Percentiles rank a stretch among this genome's conserved stretches.
Conservation (phyloP, 1,139 yeast species). For the Candida sojae region DNA sequence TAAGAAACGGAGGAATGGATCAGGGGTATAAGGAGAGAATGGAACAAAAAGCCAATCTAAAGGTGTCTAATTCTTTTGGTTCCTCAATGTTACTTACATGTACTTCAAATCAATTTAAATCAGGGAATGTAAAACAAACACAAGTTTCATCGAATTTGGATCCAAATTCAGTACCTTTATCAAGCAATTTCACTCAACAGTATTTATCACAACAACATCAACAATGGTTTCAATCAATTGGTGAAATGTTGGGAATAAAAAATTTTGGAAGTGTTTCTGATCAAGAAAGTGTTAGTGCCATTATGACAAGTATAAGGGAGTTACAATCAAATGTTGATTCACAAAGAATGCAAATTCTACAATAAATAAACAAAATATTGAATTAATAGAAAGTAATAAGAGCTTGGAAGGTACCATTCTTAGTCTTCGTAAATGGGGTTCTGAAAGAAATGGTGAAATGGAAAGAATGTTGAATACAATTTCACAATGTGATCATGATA, state of each 20-base stretch:
- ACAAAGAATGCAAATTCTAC: background rate
- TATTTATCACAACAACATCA: background rate
- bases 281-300: background rate
- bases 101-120: background rate
- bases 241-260: background rate
- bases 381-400: background rate
- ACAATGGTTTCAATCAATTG: background rate
- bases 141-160: background rate
- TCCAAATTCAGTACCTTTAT: background rate
- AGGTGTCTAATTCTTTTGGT: background rate
- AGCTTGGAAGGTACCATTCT: background rate
- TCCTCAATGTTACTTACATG: background rate
- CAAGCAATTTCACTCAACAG: background rate
- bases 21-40: background rate
- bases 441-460: background rate
- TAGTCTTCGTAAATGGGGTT: background rate
- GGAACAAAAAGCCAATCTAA: constrained; percentile 7
- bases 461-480: background rate
- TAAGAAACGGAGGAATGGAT: background rate
- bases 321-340: background rate
- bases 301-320: background rate
- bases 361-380: background rate
- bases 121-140: background rate
- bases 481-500: background rate
- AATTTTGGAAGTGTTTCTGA: background rate